Evolutionary conservation across 306 rosid species (phyloP), one percentile per base, ranked within the genome.

Genomic region (Cucurbita maxima): DNA sequence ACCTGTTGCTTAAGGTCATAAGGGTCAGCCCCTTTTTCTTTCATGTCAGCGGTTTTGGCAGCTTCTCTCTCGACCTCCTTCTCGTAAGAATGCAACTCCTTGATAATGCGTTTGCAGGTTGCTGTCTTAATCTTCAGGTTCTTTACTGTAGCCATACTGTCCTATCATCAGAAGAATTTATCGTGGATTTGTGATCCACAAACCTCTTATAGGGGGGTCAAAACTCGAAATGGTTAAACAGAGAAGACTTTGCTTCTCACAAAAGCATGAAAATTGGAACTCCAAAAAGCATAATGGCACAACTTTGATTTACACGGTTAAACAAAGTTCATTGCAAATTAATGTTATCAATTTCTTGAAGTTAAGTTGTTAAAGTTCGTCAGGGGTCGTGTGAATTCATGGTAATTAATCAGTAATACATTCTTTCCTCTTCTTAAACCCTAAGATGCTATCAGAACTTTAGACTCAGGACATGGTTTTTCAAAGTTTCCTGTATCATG

Each of bases 1-100:
- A 86, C 97, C 93, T 91, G 97, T 78, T 91, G 97, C 84, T 89
- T 91, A 73, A 91, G 92, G 74, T 91, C 97, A 81, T 89, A 83
- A 55, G 86, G 88, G 56, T 91, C 97, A 62, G 97, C 96, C 53
- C 96, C 91, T 74, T 82, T 87, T 51, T 84, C 90, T 77, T 89
- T 91, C 97, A 89, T 91, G 77, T 91, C 91, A 52, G 89, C 84
- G 4, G 97, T 91, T 80, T 87, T 91, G 14, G 91, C 80, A 74
- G 97, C 89, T 82, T 91, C 97, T 76, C 93, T 91, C 80, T 87
- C 93, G 61, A 89, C 93, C 75, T 91, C 97, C 58, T 86, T 86
- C 89, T 87, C 96, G 74, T 91, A 91, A 7, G 96, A 89, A 86
- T 81, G 83, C 79, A 91, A 77, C 87, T 91, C 97, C 86, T 87